Base-by-base conservation (phyloP, 768 basidiomycete genomes). In the Russula griseocarnosa region DNA sequence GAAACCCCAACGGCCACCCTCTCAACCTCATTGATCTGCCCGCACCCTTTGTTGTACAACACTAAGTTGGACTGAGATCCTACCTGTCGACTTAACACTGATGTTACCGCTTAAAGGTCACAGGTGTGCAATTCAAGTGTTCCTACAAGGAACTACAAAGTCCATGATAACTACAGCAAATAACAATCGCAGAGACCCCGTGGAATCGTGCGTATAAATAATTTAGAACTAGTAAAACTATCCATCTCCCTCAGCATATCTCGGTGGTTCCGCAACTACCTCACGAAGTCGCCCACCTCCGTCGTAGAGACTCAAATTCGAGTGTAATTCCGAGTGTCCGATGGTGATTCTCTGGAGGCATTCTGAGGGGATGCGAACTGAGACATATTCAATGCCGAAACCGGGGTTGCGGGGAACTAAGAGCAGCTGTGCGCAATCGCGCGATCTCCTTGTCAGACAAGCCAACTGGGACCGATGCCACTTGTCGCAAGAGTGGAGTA, bases 271-370 rank as follows among this genome's bases (percentile, higher is more conserved):
- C 44, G 8, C 7, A 44, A 66, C 14, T 47, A 69, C 36, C 24
- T 72, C 58, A 18, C 67, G 71, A 26, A 74, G 54, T 58, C 66
- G 58, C 71, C 62, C 70, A 73, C 69, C 18, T 67, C 13, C 67
- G 62, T 22, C 71, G 67, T 50, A 73, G 51, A 38, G 70, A 68
- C 63, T 72, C 72, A 20, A 73, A 71, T 63, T 74, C 30, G 55
- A 57, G 14, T 56, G 50, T 26, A 63, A 46, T 54, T 40, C n/a
- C n/a, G 53, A 14, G 64, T 22, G 0, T 56, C 54, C 4, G 22
- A n/a, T 26, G 11, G 10, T n/a, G 51, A 28, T 18, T 32, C 14
- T 22, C 53, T n/a, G 38, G 30, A 5, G 3, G 10, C 16, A 34
- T 2, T 5, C 34, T 22, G n/a, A 26, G 46, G 20, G 3, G 34